Percentiles rank a stretch among this genome's conserved stretches.
Conservation (phyloP, 192 early-diverging fungal genomes). For the Backusella tarrabulga region DNA sequence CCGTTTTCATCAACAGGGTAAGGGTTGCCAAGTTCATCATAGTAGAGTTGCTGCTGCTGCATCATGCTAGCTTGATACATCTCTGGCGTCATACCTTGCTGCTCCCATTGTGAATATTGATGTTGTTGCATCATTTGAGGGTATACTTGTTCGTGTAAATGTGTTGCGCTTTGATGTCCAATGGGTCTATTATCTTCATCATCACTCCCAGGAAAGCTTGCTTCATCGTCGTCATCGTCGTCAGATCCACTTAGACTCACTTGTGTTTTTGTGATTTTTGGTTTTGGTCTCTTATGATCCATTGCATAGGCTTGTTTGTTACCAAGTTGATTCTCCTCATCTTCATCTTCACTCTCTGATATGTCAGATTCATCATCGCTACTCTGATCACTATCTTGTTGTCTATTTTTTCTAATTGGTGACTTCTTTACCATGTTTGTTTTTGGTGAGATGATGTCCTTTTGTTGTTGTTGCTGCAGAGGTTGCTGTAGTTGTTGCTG, state of each 20-base stretch:
- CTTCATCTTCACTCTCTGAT: constrained; percentile 13
- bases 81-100: not conserved
- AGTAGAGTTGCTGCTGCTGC: not conserved
- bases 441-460: not conserved
- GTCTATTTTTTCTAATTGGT: not conserved
- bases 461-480: not conserved
- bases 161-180: not conserved
- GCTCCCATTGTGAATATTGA: constrained; percentile 12
- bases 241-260: constrained; percentile 19
- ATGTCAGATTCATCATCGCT: not conserved
- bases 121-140: not conserved
- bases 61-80: constrained; percentile 1
- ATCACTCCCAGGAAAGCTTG: not conserved
- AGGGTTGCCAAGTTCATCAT: not conserved
- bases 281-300: not conserved
- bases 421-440: not conserved
- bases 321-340: not conserved
- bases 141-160: not conserved
- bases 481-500: not conserved
- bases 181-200: constrained; percentile 6
- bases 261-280: constrained; percentile 14
- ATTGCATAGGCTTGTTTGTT: not conserved
- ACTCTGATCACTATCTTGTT: constrained; percentile 4
- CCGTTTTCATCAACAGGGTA: constrained; percentile 21
- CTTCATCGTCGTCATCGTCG: not conserved